Evolutionary conservation across 2,329 filamentous ascomycete genomes (phyloP), one percentile per base, ranked within the genome.

Genomic region (Cladosporium sp.): DNA sequence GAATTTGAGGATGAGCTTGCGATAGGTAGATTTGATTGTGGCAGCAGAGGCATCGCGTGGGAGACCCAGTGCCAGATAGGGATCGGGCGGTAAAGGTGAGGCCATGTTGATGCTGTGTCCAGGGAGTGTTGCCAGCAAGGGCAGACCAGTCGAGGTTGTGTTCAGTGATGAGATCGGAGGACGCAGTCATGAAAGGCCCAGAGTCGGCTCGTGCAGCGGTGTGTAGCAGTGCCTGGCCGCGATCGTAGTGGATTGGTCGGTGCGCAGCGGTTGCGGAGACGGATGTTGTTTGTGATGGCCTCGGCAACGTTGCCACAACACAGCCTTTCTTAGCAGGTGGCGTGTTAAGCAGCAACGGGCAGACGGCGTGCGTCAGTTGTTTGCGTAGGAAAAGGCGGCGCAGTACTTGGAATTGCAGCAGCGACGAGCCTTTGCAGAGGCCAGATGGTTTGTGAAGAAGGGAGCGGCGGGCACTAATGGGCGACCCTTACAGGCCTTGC

Each of bases 11-110:
- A 94, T 94, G 57, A 89, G 84, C 71, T 96, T 97, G 69, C 91
- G 88, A 77, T 99, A 97, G 20, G 92, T 90, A 13, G 84, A 86
- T 73, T 95, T 97, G 77, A 99, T 83, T 68, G 96, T 84, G 60
- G 90, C 86, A 35, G 85, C 77, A 0, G 88, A 89, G 13, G 92
- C 91, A 60, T 83, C 79, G 61, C 84, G 84, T 47, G 87, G 81
- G 42, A 99, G 75, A 32, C 80, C 84, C 4, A 99, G 84, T 50
- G 93, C 84, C 66, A 87, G 83, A 68, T 99, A 99, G 49, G 91
- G 93, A 76, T 97, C 90, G 61, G 84, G 80, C 32, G 83, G 74
- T 59, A 79, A 45, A 13, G 47, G 35, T 28, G 56, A 37, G 25
- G 34, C 39, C 49, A 55, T 53, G 37, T 57, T 37, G 42, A 28